Base-by-base conservation (phyloP, 805 yeast species). In the Ogataea henricii region DNA sequence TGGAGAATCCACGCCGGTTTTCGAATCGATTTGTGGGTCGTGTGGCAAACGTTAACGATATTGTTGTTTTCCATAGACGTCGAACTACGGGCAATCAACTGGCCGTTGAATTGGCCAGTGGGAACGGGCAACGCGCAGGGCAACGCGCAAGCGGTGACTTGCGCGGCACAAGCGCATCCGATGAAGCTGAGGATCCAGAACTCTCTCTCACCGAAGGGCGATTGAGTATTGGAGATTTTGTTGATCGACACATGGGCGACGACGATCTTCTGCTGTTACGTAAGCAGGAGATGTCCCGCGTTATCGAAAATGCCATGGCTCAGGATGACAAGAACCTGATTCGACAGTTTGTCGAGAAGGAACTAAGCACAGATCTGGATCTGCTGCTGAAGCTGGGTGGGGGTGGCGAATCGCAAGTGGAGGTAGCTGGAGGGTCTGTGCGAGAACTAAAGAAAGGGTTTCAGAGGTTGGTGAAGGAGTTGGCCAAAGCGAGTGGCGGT, bases 21-120 rank as follows among this genome's bases (percentile, higher is more conserved):
- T 89, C 97, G 13, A 89, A 91, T 60, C 72, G 89, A 58, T 94
- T 92, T 72, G 96, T 87, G 5, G 97, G 96, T 0, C 75, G 74
- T 52, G 94, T 92, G 1, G 99, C 98, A 3, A 94, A 94, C 64
- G 81, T 84, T n/a, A 85, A 88, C 58, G 95, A 90, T 58, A 88
- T 91, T 7, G 79, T 92, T 2, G 83, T 81, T 40, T 86, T 87
- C 62, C 79, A 80, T 59, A 79, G 76, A 54, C 72, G 73, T 60
- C 64, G 72, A 39, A 23, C 48, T 6, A 47, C 52, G 29, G 57
- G 56, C 38, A 51, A 40, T 40, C 42, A 43, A 5, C 41, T 39
- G 48, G 57, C 51, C 44, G 58, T 39, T 12, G 49, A 45, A 9
- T 6, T 59, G 53, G 29, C 22, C 44, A 48, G 32, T 10, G 25